Evolutionary conservation across 805 yeast genomes (phyloP).

Genomic region (Candida manassasensis): DNA sequence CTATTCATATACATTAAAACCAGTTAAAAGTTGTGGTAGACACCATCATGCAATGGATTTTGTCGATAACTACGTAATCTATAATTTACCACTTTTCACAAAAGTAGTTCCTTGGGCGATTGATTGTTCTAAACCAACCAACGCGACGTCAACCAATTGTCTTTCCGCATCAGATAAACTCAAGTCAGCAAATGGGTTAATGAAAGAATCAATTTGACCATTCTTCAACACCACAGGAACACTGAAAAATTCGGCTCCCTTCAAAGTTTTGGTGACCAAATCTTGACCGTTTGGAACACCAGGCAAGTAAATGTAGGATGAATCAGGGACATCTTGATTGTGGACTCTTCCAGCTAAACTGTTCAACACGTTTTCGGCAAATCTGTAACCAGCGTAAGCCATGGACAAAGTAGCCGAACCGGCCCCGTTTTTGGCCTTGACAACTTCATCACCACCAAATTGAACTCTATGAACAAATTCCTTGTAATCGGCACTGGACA

Average conservation of each 20-base stretch:
- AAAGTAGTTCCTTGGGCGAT: constrained; percentile 38
- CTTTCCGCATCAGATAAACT: constrained; percentile 27
- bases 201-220: constrained; percentile 33
- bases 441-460: constrained; percentile 93
- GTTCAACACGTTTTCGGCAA: constrained; percentile 51
- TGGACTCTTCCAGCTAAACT: constrained; percentile 21
- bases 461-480: constrained; percentile 40
- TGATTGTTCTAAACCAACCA: constrained; percentile 35
- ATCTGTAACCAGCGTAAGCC: constrained; percentile 90
- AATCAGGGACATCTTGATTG: constrained; percentile 33
- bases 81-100: constrained; percentile 36
- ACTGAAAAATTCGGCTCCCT: constrained; percentile 43
- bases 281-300: constrained; percentile 46
- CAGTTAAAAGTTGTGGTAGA: no score
- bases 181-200: constrained; percentile 31
- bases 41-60: no score
- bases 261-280: constrained; percentile 31
- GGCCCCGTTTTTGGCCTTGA: constrained; percentile 87
- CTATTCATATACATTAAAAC: not conserved
- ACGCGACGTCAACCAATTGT: constrained; percentile 32
- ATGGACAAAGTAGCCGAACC: constrained; percentile 94
- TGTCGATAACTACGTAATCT: constrained; percentile 5
- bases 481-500: constrained; percentile 14
- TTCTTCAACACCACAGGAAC: constrained; percentile 41
- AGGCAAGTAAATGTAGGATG: constrained; percentile 51